Evolutionary conservation across 163 green algal species (phyloP), one percentile per base, ranked within the genome.

Genomic region (Prototheca stagnorum): DNA sequence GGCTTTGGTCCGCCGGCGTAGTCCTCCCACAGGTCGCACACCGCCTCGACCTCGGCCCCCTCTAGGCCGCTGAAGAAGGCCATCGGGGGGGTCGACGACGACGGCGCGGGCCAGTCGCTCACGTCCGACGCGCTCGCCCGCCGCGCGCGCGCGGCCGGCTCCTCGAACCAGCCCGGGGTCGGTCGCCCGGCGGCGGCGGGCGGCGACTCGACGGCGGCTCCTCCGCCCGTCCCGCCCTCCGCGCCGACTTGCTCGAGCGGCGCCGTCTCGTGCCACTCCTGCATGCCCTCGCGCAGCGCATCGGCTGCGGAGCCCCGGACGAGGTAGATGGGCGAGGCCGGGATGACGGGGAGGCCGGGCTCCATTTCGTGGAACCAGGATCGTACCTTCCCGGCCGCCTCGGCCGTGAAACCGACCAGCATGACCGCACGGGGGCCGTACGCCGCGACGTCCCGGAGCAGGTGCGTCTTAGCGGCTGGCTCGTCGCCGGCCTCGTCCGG

Each of bases 281-380:
- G n/a, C n/a, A n/a, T n/a, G n/a, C n/a, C n/a, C n/a, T n/a, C n/a
- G n/a, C n/a, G n/a, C n/a, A n/a, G n/a, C n/a, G n/a, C n/a, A n/a
- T n/a, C n/a, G n/a, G n/a, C n/a, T n/a, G n/a, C n/a, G n/a, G n/a
- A n/a, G n/a, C n/a, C n/a, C n/a, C n/a, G n/a, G n/a, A n/a, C n/a
- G n/a, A n/a, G n/a, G n/a, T n/a, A n/a, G n/a, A n/a, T 37, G 12
- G 31, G 31, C 31, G 31, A 37, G 31, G 12, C 12, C 11, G 31
- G 31, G 11, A 12, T 12, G 1, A 53, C 44, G 8, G 35, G 24
- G 39, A 60, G 48, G 16, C 40, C 47, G 0, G 55, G 47, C 20
- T 54, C 55, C 55, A 63, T 63, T 5, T 31, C 17, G 1, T 34
- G 8, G 20, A 63, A 53, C 55, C 55, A 63, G 24, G 8, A 2